Percentiles rank a stretch among this genome's conserved stretches.
Evolutionary conservation across 1,284 basidiomycete genomes (phyloP).

Genomic region (Trichosporon sp.): DNA sequence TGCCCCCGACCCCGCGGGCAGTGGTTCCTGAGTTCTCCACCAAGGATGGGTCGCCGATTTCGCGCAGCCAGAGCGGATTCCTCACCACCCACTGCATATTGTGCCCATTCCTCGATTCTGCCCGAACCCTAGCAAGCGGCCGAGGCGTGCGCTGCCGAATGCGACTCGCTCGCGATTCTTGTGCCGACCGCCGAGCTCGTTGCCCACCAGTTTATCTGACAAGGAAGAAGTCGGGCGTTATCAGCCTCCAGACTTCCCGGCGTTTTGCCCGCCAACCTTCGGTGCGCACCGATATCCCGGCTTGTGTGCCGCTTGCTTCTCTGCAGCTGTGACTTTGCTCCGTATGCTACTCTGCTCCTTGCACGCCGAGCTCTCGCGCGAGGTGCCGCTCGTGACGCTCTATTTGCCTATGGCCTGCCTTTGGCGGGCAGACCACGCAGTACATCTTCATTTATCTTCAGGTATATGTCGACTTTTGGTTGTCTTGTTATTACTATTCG

Average conservation of each 20-base stretch:
- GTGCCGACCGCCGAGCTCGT: neutral
- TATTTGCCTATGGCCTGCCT: neutral
- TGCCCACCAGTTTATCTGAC: neutral
- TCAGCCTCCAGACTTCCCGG: neutral
- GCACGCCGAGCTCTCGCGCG: too few relatives aligned
- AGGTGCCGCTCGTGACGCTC: neutral
- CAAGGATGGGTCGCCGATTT: neutral
- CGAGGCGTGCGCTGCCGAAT: neutral
- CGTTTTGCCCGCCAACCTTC: neutral
- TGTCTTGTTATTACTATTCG: neutral
- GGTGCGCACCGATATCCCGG: neutral
- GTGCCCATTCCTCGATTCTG: too few relatives aligned
- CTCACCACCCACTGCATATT: too few relatives aligned
- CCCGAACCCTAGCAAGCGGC: too few relatives aligned
- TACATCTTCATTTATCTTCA: slow-evolving; percentile 12
- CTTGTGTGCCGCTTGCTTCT: neutral
- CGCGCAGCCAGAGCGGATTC: too few relatives aligned
- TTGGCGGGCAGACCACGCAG: neutral
- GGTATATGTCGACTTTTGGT: slow-evolving; percentile 1
- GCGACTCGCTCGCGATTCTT: neutral
- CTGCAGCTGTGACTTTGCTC: neutral
- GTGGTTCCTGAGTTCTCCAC: too few relatives aligned
- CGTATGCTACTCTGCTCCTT: neutral
- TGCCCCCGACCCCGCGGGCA: too few relatives aligned
- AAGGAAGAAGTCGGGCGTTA: neutral